Conservation (phyloP, 305 asterid species). For the Caryopteris hybrid region DNA sequence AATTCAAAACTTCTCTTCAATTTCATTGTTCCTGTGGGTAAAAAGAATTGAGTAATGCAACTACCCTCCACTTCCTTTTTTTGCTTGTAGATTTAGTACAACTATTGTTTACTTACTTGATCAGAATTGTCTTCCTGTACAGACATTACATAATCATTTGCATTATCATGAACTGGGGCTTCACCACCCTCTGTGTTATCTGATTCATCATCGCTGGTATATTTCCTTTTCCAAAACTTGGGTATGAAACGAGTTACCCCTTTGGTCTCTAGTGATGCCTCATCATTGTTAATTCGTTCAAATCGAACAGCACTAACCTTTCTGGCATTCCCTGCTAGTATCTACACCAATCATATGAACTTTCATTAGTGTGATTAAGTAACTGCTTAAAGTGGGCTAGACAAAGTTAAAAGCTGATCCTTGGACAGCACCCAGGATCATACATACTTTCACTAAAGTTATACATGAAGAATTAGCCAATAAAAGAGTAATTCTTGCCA, state of each 20-base stretch:
- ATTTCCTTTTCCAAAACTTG: constrained; percentile 62
- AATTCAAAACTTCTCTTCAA: constrained; percentile 19
- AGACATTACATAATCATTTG: constrained; percentile 41
- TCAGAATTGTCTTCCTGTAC: constrained; percentile 54
- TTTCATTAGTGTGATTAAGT: not conserved
- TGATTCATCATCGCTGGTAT: constrained; percentile 34
- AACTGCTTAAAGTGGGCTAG: not conserved
- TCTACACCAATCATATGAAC: constrained; percentile 42
- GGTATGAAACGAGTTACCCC: constrained; percentile 54
- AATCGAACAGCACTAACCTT: constrained; percentile 93
- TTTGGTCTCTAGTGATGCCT: constrained; percentile 36
- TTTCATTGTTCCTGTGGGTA: constrained; percentile 15
- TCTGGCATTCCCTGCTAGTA: constrained; percentile 95
- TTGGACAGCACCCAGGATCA: not conserved
- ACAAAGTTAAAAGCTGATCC: constrained; percentile 3
- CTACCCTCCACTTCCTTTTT: not conserved
- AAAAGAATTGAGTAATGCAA: constrained; percentile 16
- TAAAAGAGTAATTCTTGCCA: no score
- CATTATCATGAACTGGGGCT: constrained; percentile 24
- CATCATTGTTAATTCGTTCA: constrained; percentile 61
- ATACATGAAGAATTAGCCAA: not conserved
- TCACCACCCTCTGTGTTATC: constrained; percentile 36
- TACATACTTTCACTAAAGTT: not conserved
- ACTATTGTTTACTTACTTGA: constrained; percentile 36
- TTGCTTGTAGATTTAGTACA: not conserved